Conservation (phyloP, 1,139 yeast genomes). For the Debaryomycetaceae sp. region DNA sequence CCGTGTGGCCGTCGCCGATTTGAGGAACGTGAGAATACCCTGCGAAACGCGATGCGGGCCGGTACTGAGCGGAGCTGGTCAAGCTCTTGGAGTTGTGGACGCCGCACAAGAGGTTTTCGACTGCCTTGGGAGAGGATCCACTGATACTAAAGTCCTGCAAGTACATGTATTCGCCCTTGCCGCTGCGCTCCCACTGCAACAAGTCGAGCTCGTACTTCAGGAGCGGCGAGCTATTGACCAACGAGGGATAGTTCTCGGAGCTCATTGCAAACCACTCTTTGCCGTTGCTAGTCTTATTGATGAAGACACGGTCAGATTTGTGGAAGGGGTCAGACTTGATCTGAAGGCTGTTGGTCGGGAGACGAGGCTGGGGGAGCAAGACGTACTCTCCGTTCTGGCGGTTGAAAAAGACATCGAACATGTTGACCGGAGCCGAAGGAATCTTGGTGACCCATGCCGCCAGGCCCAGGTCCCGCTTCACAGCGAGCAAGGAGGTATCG, state of each 20-base stretch:
- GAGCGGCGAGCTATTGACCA: constrained; percentile 70
- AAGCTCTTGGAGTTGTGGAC: constrained; percentile 36
- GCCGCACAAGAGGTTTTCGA: constrained; percentile 35
- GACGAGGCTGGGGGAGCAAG: constrained; percentile 55
- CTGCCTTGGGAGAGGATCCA: constrained; percentile 6
- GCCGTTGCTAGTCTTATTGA: constrained; percentile 53
- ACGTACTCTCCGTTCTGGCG: constrained; percentile 23
- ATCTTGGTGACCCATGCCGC: constrained; percentile 72
- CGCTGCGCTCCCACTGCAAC: constrained; percentile 11
- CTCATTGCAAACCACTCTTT: constrained; percentile 84
- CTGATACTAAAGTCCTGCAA: constrained; percentile 12
- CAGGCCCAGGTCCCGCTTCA: constrained; percentile 52
- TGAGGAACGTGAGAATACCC: constrained; percentile 7
- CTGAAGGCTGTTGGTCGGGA: neutral
- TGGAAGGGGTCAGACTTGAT: neutral
- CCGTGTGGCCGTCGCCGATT: constrained; percentile 17
- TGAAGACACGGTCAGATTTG: constrained; percentile 41
- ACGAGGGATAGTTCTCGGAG: constrained; percentile 61
- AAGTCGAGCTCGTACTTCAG: constrained; percentile 43
- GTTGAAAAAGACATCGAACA: constrained; percentile 56
- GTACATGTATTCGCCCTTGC: constrained; percentile 7
- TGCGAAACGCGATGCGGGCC: constrained; percentile 24
- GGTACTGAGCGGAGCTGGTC: constrained; percentile 22
- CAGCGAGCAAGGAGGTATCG: constrained; percentile 58
- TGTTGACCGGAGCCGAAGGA: constrained; percentile 58